Evolutionary conservation across 345 rosid genomes (phyloP).

Genomic region (Clarkia xantiana): DNA sequence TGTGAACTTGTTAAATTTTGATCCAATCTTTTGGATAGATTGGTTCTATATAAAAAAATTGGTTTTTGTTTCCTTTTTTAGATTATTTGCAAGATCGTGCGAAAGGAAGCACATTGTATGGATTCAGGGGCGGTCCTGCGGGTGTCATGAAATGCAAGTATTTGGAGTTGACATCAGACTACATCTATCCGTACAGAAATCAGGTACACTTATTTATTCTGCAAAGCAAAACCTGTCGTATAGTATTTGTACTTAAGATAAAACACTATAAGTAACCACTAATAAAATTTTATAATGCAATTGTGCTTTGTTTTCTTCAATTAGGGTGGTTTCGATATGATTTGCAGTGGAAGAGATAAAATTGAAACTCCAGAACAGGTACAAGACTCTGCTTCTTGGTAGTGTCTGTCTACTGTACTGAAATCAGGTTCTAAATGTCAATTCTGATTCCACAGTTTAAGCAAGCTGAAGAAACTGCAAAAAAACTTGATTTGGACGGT

Average conservation of each 20-base stretch:
- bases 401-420: neutral
- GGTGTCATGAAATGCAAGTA: slow-evolving; percentile 94
- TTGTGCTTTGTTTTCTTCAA: neutral
- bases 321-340: slow-evolving; percentile 99
- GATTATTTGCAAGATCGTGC: slow-evolving; percentile 75
- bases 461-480: slow-evolving; percentile 92
- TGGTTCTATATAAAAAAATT: neutral
- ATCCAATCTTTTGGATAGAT: too few species aligned
- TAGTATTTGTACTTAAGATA: too few species aligned
- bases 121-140: slow-evolving; percentile 95
- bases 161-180: slow-evolving; percentile 53
- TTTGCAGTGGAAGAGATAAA: slow-evolving; percentile 98
- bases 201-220: slow-evolving; percentile 31
- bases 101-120: slow-evolving; percentile 66
- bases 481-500: slow-evolving; percentile 86
- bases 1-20: too few species aligned
- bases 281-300: too few species aligned
- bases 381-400: slow-evolving; percentile 1
- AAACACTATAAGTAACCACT: too few species aligned
- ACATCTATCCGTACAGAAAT: slow-evolving; percentile 68
- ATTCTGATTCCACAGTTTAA: slow-evolving; percentile 33
- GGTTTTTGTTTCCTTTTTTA: slow-evolving; percentile 11
- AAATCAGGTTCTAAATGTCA: neutral
- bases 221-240: too few species aligned
- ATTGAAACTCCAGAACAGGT: slow-evolving; percentile 99